These are phyloP conservation scores for Yamadazyma epiphylla DNA, from an alignment of 1,139 yeast genomes.

Conservation along the genomic window DNA sequence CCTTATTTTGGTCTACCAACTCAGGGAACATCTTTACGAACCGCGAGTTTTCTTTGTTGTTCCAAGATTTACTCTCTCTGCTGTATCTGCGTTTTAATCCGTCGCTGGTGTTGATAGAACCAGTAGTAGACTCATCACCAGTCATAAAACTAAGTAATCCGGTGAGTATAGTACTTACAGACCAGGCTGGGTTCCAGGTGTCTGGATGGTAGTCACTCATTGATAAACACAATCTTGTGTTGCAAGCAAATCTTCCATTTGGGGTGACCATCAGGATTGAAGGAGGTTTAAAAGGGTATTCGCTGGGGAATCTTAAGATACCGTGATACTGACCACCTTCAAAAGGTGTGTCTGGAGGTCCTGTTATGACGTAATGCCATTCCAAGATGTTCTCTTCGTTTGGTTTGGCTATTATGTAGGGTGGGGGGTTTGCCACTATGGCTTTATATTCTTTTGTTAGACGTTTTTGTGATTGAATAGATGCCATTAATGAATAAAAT, in stretches of 20 bases:
- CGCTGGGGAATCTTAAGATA: constrained; percentile 76
- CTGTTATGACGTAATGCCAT: constrained; percentile 79
- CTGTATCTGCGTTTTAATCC: constrained; percentile 35
- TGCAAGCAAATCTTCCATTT: constrained; percentile 74
- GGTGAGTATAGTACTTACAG: constrained; percentile 78
- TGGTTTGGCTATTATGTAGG: constrained; percentile 76
- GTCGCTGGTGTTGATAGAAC: constrained; percentile 35
- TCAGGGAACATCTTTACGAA: constrained; percentile 71
- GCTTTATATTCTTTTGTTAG: constrained; percentile 78
- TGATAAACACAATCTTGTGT: constrained; percentile 75
- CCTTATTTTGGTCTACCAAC: constrained; percentile 44
- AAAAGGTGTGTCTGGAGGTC: constrained; percentile 87
- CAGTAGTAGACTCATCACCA: constrained; percentile 45
- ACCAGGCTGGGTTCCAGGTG: constrained; percentile 95
- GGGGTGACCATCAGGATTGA: constrained; percentile 88
- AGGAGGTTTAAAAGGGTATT: constrained; percentile 92
- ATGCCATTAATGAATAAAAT: constrained; percentile 7
- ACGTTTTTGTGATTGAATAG: constrained; percentile 32
- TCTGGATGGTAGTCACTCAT: constrained; percentile 95
- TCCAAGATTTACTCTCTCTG: constrained; percentile 62
- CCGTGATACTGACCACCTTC: constrained; percentile 91
- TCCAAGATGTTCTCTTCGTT: constrained; percentile 69
- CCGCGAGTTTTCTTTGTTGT: constrained; percentile 48
- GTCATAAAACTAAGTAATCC: constrained; percentile 87
- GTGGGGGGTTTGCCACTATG: constrained; percentile 73